These are phyloP conservation scores for Fonsecaea monophora DNA, from an alignment of 2,329 filamentous ascomycete genomes.

Conservation along the genomic window DNA sequence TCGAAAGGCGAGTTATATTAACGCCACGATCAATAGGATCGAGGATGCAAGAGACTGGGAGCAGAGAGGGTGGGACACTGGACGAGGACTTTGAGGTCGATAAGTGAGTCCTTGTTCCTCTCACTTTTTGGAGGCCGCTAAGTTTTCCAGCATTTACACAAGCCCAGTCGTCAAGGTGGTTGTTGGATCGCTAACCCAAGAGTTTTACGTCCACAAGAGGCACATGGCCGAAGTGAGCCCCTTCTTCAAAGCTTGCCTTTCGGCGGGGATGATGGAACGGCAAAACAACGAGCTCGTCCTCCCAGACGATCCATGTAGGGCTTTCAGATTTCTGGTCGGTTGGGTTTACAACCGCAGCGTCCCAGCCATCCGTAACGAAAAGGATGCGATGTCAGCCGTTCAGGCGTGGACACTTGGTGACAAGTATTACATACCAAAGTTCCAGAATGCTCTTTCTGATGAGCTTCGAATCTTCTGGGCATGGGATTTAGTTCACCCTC, in stretches of 20 bases:
- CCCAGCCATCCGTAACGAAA: not conserved
- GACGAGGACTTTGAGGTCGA: not conserved
- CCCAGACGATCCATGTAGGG: not conserved
- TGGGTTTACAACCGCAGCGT: not conserved
- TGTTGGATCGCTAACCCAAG: not conserved
- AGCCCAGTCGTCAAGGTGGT: not conserved
- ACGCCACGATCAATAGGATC: not conserved
- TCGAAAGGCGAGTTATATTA: not conserved
- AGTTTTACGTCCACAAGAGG: not conserved
- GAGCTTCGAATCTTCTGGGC: not conserved
- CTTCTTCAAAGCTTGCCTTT: not conserved
- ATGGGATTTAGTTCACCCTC: not conserved
- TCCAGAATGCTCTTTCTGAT: not conserved
- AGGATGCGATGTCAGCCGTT: not conserved
- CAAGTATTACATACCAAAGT: not conserved
- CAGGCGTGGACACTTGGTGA: not conserved
- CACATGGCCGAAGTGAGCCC: not conserved
- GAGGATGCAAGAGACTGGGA: not conserved
- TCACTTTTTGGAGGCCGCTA: not conserved
- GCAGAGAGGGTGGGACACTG: not conserved
- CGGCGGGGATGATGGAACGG: not conserved
- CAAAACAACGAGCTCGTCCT: not conserved
- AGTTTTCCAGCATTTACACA: not conserved
- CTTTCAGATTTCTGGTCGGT: not conserved
- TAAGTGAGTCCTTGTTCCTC: not conserved